These are phyloP conservation scores for Aspergillus caelatus DNA, from an alignment of 2,329 filamentous ascomycete species.

Conservation along the genomic window DNA sequence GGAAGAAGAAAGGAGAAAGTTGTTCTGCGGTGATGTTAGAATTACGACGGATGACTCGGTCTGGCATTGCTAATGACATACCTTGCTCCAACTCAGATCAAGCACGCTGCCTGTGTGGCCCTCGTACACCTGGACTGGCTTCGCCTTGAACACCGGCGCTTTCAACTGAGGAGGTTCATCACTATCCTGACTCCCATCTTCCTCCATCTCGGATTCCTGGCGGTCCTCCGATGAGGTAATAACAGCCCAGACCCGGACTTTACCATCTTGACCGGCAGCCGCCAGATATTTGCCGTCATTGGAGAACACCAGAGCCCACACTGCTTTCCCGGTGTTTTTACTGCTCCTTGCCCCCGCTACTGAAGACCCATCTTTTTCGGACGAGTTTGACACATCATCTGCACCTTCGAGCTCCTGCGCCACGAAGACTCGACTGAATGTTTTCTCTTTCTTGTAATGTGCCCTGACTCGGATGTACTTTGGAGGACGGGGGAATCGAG, in stretches of 20 bases:
- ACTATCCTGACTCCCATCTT: slow-evolving; percentile 56
- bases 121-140: slow-evolving; percentile 75
- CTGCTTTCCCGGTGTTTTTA: slow-evolving; percentile 60
- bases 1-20: slow-evolving; percentile 90
- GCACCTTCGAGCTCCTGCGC: slow-evolving; percentile 83
- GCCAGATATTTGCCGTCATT: slow-evolving; percentile 88
- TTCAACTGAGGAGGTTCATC: slow-evolving; percentile 67
- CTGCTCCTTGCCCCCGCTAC: slow-evolving; percentile 24
- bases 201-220: slow-evolving; percentile 70
- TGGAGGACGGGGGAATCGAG: slow-evolving; percentile 83
- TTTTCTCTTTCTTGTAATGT: slow-evolving; percentile 76
- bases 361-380: slow-evolving; percentile 33
- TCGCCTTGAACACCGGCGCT: slow-evolving; percentile 84
- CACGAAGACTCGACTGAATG: slow-evolving; percentile 86
- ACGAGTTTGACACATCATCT: slow-evolving; percentile 38
- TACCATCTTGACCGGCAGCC: slow-evolving; percentile 84
- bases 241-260: slow-evolving; percentile 87
- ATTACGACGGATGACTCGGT: neutral
- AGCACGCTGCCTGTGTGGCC: slow-evolving; percentile 86
- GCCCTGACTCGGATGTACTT: slow-evolving; percentile 85
- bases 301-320: slow-evolving; percentile 94
- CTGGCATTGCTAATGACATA: slow-evolving; percentile 29
- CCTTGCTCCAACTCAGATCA: slow-evolving; percentile 95
- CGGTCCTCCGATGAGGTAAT: slow-evolving; percentile 82
- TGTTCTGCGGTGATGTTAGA: slow-evolving; percentile 62